phyloP scores from a whole-genome alignment of 192 early-diverging fungal genomes.

The Coemansia sp. region DNA sequence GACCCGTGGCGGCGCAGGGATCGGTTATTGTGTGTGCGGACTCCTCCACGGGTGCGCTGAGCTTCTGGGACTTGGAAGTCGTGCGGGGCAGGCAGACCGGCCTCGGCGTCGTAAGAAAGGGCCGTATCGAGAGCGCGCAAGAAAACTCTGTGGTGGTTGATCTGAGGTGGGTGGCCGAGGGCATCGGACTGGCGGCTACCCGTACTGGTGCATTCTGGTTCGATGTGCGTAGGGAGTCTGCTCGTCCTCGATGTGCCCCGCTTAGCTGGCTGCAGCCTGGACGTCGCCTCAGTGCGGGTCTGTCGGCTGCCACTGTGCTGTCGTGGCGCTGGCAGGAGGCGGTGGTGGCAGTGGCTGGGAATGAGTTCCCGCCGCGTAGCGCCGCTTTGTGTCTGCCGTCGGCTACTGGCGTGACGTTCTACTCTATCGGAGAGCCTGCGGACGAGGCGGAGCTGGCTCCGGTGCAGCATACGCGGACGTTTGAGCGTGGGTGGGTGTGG shows the following conservation, averaged over 20 bases:
- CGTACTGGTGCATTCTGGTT: constrained; percentile 34
- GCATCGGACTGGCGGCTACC: constrained; percentile 28
- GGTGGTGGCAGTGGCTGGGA: constrained; percentile 19
- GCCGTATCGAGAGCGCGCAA: not conserved
- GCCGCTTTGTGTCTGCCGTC: constrained; percentile 41
- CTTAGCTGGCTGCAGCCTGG: not conserved
- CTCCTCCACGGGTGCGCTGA: constrained; percentile 6
- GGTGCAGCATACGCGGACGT: constrained; percentile 9
- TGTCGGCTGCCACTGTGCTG: constrained; percentile 9
- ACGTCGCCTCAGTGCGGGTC: not conserved
- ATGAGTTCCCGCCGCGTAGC: constrained; percentile 11
- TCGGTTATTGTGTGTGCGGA: constrained; percentile 12
- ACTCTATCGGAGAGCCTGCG: constrained; percentile 3
- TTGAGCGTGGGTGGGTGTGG: constrained; percentile 48
- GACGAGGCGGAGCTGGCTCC: not conserved
- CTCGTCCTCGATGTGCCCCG: not conserved
- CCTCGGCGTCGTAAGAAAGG: not conserved
- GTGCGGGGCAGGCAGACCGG: not conserved
- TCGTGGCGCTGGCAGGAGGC: constrained; percentile 53
- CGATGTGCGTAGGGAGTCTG: not conserved
- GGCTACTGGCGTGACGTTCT: constrained; percentile 28
- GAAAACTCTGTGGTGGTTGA: constrained; percentile 7
- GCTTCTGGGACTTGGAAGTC: constrained; percentile 21
- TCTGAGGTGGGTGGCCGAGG: constrained; percentile 25
- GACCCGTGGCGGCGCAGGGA: constrained; percentile 19